Base-by-base conservation (phyloP, 805 yeast species). In the Suhomyces kilbournensis region DNA sequence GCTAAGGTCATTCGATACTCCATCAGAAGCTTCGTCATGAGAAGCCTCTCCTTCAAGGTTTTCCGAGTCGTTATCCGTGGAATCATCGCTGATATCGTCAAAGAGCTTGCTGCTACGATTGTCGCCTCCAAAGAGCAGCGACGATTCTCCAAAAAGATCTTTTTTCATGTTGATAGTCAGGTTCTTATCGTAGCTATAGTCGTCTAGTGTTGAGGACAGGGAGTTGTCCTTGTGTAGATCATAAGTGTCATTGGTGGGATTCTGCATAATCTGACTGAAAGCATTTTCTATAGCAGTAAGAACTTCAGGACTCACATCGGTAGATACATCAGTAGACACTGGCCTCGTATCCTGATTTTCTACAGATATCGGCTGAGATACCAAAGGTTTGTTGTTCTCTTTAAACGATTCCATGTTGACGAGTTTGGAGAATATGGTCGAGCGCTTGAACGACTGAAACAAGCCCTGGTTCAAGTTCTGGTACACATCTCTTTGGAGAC, bases 271-370 rank as follows among this genome's bases (percentile, higher is more conserved):
- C 55, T 84, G 82, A 25, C 78, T 79, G 51, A 86, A 76, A 2
- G 88, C 90, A 62, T 81, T 83, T 60, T 85, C 88, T 17, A 86
- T 87, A 0, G 90, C 89, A 49, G 74, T 72, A 4, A 84, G 66
- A 0, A 80, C 85, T 15, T 66, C 72, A 3, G 76, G 75, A 47
- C 79, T 75, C 3, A 77, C 74, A 23, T 19, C 46, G 10, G 22
- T 34, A 25, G 39, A 23, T 3, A 77, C 74, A 19, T 19, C 46
- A 12, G 22, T 28, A 25, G 39, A 28, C n/a, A 28, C 40, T 3
- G 43, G n/a, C 7, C 32, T 28, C 5, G 14, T 5, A 12, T 28
- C 32, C 7, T 28, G 32, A 10, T 28, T 2, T 4, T 28, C n/a
- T 12, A 4, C 12, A 12, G 32, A 28, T 10, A 28, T 28, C 7